These are phyloP conservation scores for Chaetomium cochliodes DNA, from an alignment of 495 filamentous ascomycete species.

Conservation along the genomic window DNA sequence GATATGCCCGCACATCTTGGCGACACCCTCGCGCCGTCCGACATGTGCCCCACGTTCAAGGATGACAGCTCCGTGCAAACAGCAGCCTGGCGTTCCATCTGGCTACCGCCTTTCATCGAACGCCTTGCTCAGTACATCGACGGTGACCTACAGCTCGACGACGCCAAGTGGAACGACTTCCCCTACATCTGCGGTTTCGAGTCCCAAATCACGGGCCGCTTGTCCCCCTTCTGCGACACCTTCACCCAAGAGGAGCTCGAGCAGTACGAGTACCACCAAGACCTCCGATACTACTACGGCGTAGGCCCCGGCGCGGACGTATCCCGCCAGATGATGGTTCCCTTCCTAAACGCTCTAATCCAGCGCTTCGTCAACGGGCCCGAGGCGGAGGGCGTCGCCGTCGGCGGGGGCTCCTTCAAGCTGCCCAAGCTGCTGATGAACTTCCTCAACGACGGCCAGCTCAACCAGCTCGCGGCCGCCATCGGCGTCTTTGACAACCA, in stretches of 20 bases:
- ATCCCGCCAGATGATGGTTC: slow-evolving; percentile 49
- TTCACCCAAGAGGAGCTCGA: slow-evolving; percentile 54
- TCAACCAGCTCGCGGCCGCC: slow-evolving; percentile 54
- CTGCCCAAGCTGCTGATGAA: slow-evolving; percentile 52
- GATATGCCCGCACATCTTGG: slow-evolving; percentile 43
- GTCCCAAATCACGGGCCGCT: slow-evolving; percentile 54
- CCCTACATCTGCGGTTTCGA: slow-evolving; percentile 63
- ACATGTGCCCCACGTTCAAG: slow-evolving; percentile 53
- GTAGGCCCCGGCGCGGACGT: slow-evolving; percentile 53
- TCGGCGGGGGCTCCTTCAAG: slow-evolving; percentile 27
- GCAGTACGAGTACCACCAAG: slow-evolving; percentile 59
- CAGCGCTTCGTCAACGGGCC: slow-evolving; percentile 48
- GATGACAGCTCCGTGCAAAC: slow-evolving; percentile 45
- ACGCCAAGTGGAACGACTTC: slow-evolving; percentile 52
- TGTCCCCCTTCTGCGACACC: slow-evolving; percentile 54
- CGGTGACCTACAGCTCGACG: slow-evolving; percentile 51
- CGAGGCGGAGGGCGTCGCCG: not conserved
- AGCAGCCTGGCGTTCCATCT: slow-evolving; percentile 45
- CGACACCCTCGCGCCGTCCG: slow-evolving; percentile 56
- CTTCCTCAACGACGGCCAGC: slow-evolving; percentile 60
- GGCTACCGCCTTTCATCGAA: slow-evolving; percentile 50
- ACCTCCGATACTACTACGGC: slow-evolving; percentile 60
- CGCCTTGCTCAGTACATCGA: slow-evolving; percentile 50
- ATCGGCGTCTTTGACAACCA: slow-evolving; percentile 56
- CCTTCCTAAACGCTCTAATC: slow-evolving; percentile 51